phyloP scores from a whole-genome alignment of 306 rosid species.

The Abrus pulchellus region DNA sequence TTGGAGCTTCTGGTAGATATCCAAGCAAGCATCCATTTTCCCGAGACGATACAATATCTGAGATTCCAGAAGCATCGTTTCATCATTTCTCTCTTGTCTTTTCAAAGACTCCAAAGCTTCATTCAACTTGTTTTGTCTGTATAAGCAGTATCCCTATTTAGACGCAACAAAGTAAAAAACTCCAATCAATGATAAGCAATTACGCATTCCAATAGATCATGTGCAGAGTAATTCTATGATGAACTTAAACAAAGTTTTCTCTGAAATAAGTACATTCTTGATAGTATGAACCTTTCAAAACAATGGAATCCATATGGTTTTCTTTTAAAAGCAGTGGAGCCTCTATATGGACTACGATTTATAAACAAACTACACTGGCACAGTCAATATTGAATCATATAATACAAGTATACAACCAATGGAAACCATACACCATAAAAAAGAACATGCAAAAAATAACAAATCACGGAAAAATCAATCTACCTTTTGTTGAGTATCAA shows the following conservation, averaged over 20 bases:
- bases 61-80: constrained; percentile 80
- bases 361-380: neutral
- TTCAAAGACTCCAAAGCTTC: constrained; percentile 82
- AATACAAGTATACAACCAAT: neutral
- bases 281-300: constrained; percentile 36
- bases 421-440: neutral
- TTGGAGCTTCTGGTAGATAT: constrained; percentile 86
- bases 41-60: constrained; percentile 93
- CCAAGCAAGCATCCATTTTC: constrained; percentile 89
- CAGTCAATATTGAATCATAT: neutral
- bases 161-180: constrained; percentile 45
- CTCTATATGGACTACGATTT: neutral
- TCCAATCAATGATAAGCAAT: constrained; percentile 44
- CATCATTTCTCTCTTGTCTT: constrained; percentile 66
- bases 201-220: neutral
- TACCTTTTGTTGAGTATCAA: neutral
- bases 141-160: constrained; percentile 93
- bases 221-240: neutral
- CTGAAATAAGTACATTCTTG: constrained; percentile 20
- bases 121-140: constrained; percentile 89
- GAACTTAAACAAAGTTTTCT: constrained; percentile 28
- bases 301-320: neutral
- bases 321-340: constrained; percentile 1
- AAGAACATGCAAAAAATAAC: neutral
- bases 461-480: neutral